These are phyloP conservation scores for Trichoderma atrobrunneum DNA, from an alignment of 2,329 filamentous ascomycete species.

Conservation along the genomic window DNA sequence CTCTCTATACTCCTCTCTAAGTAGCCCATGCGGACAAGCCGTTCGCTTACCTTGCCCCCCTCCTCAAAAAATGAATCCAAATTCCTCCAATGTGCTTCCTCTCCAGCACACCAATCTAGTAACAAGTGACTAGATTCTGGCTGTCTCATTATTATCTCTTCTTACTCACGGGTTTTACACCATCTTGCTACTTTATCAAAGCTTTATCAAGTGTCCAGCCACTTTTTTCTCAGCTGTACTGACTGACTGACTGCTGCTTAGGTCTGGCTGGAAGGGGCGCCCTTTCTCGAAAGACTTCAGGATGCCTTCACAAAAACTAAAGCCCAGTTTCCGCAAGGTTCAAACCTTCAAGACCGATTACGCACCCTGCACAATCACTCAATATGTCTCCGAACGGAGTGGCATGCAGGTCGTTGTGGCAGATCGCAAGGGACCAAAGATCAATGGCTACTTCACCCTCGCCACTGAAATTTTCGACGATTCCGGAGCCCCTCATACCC, in stretches of 20 bases:
- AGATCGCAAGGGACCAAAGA: conserved; percentile 89
- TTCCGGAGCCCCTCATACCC: conserved; percentile 83
- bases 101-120: not conserved
- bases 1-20: not conserved
- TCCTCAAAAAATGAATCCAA: not conserved
- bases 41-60: not conserved
- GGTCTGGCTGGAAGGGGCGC: conserved; percentile 18
- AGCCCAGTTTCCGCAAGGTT: conserved; percentile 72
- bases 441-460: conserved; percentile 90
- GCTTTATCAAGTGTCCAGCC: not conserved
- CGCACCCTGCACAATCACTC: conserved; percentile 80
- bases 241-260: conserved; percentile 21
- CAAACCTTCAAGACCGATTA: conserved; percentile 89
- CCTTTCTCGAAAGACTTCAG: not conserved
- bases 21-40: not conserved
- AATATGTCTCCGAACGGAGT: conserved; percentile 93
- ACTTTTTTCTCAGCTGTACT: not conserved
- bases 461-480: conserved; percentile 98
- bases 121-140: not conserved
- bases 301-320: conserved; percentile 54
- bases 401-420: conserved; percentile 94
- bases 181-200: not conserved
- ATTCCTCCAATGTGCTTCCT: not conserved
- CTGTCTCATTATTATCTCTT: not conserved
- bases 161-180: not conserved